phyloP scores from a whole-genome alignment of 139 green algal species.

The Chlamydomonas eustigma region DNA sequence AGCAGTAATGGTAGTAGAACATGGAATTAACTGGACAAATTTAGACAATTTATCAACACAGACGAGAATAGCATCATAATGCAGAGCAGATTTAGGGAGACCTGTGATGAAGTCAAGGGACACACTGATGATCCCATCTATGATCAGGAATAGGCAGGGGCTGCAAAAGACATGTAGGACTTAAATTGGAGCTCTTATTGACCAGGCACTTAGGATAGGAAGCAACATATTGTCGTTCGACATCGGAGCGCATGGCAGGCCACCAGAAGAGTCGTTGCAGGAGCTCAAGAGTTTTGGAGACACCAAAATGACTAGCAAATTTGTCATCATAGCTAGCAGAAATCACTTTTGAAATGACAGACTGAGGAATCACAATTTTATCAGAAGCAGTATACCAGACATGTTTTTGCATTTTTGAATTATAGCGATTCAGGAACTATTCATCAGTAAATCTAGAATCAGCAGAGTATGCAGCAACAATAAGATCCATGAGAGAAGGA shows the following conservation, averaged over 20 bases:
- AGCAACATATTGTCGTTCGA: neutral
- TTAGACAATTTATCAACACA: neutral
- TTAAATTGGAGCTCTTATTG: neutral
- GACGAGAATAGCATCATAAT: neutral
- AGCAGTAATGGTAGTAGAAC: neutral
- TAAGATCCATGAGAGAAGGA: neutral
- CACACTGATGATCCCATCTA: neutral
- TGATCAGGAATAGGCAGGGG: neutral
- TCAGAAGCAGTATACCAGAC: neutral
- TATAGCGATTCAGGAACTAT: neutral
- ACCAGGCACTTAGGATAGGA: neutral
- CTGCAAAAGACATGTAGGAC: neutral
- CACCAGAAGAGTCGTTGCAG: neutral
- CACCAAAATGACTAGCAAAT: neutral
- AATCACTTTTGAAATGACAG: neutral
- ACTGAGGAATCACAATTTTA: neutral
- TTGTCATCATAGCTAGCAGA: neutral
- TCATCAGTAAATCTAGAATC: neutral
- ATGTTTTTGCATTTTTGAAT: neutral
- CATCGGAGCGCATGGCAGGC: neutral
- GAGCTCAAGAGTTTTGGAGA: neutral
- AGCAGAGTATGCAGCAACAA: neutral
- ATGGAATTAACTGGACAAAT: neutral
- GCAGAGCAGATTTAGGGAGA: neutral
- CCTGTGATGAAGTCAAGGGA: neutral